These are phyloP conservation scores for Mycena olivaceomarginata DNA, from an alignment of 768 basidiomycete genomes.

Conservation along the genomic window DNA sequence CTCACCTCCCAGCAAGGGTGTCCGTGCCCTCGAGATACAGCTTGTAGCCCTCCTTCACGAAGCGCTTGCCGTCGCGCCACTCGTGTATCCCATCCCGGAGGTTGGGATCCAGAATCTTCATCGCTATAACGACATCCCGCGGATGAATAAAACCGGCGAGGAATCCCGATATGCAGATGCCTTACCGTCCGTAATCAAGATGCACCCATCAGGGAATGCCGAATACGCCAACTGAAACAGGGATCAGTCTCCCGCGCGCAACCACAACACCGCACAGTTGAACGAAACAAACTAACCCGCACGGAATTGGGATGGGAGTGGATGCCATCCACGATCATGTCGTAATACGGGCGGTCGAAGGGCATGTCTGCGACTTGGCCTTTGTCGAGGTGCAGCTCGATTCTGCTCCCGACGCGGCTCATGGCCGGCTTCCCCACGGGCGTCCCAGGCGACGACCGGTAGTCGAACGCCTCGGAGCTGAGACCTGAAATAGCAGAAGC, in stretches of 20 bases:
- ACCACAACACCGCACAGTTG: slow-evolving; percentile 12
- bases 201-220: slow-evolving; percentile 88
- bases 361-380: slow-evolving; percentile 72
- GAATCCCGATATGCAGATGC: neutral
- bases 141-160: neutral
- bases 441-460: slow-evolving; percentile 49
- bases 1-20: slow-evolving; percentile 91
- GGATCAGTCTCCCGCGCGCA: slow-evolving; percentile 9
- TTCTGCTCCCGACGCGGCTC: slow-evolving; percentile 53
- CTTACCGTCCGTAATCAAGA: slow-evolving; percentile 93
- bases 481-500: slow-evolving; percentile 26
- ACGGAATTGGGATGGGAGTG: slow-evolving; percentile 95
- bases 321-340: slow-evolving; percentile 93
- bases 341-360: slow-evolving; percentile 87
- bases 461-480: slow-evolving; percentile 79
- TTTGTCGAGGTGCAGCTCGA: slow-evolving; percentile 66
- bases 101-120: slow-evolving; percentile 91
- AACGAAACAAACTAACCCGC: slow-evolving; percentile 69
- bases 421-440: slow-evolving; percentile 20
- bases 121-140: slow-evolving; percentile 67
- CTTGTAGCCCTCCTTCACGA: slow-evolving; percentile 88
- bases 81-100: slow-evolving; percentile 90
- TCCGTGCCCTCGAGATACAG: slow-evolving; percentile 90
- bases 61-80: slow-evolving; percentile 90
- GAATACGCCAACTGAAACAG: slow-evolving; percentile 84